A percentile compares a stretch with the other conserved stretches of the same genome.
Conservation (phyloP, 1,284 basidiomycete species). For the Apiotrichum sp. region DNA sequence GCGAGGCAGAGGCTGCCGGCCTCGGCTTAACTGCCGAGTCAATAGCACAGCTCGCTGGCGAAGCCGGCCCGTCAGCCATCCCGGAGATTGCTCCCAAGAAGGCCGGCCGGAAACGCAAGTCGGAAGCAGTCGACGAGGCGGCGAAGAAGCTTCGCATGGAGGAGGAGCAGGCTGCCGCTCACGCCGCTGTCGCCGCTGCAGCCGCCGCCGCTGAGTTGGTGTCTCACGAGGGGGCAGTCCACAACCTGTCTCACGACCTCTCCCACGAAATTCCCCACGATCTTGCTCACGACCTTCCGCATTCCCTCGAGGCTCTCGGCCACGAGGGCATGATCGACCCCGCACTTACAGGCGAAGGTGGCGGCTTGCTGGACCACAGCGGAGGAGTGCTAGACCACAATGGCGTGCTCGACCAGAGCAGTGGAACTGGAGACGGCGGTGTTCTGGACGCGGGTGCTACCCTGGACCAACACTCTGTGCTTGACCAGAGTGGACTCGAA, state of each 20-base stretch:
- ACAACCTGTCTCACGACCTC: no score
- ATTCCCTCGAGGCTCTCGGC: no score
- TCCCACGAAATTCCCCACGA: no score
- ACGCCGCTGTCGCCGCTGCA: slow-evolving; percentile 6
- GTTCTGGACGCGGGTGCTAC: no score
- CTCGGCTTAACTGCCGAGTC: slow-evolving; percentile 15
- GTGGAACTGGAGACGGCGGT: neutral
- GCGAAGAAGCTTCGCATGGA: slow-evolving; percentile 15
- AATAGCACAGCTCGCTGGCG: slow-evolving; percentile 6
- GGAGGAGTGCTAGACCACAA: no score
- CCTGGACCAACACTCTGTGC: no score
- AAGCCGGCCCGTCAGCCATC: slow-evolving; percentile 2
- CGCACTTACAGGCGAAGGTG: no score
- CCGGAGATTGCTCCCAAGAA: slow-evolving; percentile 9
- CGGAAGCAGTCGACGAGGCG: slow-evolving; percentile 11
- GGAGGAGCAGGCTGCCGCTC: slow-evolving; percentile 7
- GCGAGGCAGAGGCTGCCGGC: slow-evolving; percentile 33
- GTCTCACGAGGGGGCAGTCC: no score
- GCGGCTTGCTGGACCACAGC: no score
- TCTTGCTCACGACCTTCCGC: neutral
- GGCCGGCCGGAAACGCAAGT: slow-evolving; percentile 17
- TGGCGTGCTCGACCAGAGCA: no score
- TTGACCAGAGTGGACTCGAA: no score
- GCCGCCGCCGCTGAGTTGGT: slow-evolving; percentile 11
- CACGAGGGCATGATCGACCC: no score